phyloP scores from a whole-genome alignment of 768 basidiomycete species.

The Steccherinum ochraceum region DNA sequence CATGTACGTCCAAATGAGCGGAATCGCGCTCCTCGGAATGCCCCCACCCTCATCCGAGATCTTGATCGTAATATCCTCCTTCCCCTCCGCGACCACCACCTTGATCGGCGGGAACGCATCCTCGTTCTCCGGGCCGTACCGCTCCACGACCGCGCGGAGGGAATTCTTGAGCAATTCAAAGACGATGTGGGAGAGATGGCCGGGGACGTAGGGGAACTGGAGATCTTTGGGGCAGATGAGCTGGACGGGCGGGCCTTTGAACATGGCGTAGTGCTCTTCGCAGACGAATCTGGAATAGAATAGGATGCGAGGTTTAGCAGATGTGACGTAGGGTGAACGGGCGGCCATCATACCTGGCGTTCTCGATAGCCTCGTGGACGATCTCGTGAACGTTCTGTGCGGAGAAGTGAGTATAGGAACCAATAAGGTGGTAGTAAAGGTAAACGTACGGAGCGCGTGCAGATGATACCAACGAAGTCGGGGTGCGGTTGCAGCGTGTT shows the following conservation, averaged over 20 bases:
- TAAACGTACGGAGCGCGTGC: conserved; percentile 73
- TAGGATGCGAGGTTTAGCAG: neutral
- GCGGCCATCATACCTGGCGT: conserved; percentile 46
- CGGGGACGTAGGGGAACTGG: conserved; percentile 91
- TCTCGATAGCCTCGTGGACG: conserved; percentile 97
- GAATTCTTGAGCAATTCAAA: conserved; percentile 99
- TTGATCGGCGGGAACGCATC: conserved; percentile 84
- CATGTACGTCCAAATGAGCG: conserved; percentile 99
- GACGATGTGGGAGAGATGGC: conserved; percentile 92
- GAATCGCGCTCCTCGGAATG: conserved; percentile 82
- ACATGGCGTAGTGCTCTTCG: conserved; percentile 92
- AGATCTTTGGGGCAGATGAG: conserved; percentile 88
- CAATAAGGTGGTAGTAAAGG: neutral
- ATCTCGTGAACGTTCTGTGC: conserved; percentile 89
- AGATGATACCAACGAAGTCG: conserved; percentile 97
- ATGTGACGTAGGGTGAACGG: neutral
- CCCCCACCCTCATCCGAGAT: conserved; percentile 97
- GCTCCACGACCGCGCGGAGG: conserved; percentile 91
- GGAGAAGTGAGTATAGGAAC: conserved; percentile 1
- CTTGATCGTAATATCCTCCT: conserved; percentile 98
- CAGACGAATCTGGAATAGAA: conserved; percentile 56
- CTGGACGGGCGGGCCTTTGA: conserved; percentile 93
- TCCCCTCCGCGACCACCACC: conserved; percentile 94
- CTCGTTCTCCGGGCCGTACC: conserved; percentile 77
- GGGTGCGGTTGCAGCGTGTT: conserved; percentile 87